phyloP scores from a whole-genome alignment of 179 eudicot genomes.

The Carnegiea gigantea region DNA sequence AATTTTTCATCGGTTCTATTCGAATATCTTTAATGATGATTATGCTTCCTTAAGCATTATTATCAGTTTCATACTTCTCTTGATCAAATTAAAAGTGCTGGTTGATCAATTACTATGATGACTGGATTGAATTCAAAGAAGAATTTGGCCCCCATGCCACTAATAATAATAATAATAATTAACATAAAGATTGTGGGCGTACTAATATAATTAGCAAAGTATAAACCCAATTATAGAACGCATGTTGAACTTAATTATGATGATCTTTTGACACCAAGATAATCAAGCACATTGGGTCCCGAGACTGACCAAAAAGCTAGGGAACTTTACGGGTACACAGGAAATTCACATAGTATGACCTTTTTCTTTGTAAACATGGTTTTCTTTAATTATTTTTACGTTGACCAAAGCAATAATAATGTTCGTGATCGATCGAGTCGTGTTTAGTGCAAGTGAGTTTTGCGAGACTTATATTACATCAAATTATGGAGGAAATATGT shows the following conservation, averaged over 20 bases:
- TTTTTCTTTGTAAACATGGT: slow-evolving; percentile 8
- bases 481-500: no score
- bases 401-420: no score
- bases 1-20: no score
- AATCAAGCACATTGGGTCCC: slow-evolving; percentile 27
- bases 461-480: no score
- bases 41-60: neutral
- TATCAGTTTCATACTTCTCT: slow-evolving; percentile 9
- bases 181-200: slow-evolving; percentile 25
- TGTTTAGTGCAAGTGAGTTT: no score
- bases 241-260: slow-evolving; percentile 43
- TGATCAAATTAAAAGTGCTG: slow-evolving; percentile 9
- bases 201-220: slow-evolving; percentile 4
- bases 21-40: neutral
- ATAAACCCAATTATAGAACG: slow-evolving; percentile 22
- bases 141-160: slow-evolving; percentile 29
- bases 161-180: slow-evolving; percentile 19
- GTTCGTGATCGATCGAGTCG: no score
- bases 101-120: slow-evolving; percentile 26
- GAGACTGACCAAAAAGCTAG: slow-evolving; percentile 18
- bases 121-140: slow-evolving; percentile 28
- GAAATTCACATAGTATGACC: slow-evolving; percentile 19
- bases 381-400: neutral
- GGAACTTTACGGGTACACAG: slow-evolving; percentile 17
- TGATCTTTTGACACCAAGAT: slow-evolving; percentile 37